Conservation (phyloP, 768 basidiomycete genomes). For the Suillus americanus region DNA sequence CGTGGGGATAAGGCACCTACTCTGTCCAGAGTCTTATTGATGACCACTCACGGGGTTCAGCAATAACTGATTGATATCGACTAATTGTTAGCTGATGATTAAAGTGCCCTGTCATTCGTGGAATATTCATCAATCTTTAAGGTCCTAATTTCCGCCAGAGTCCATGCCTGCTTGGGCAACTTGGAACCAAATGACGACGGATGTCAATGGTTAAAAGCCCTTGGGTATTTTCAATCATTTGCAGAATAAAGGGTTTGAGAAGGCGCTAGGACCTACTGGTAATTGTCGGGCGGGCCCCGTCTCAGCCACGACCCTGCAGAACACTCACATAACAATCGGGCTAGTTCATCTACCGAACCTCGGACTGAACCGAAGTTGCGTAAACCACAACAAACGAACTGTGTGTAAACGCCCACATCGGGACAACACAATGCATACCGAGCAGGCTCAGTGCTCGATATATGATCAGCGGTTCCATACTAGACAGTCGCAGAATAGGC, state of each 20-base stretch:
- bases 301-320: slow-evolving; percentile 40
- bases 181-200: slow-evolving; percentile 53
- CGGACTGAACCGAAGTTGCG: slow-evolving; percentile 40
- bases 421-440: slow-evolving; percentile 30
- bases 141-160: slow-evolving; percentile 37
- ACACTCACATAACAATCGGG: slow-evolving; percentile 21
- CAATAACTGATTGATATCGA: slow-evolving; percentile 29
- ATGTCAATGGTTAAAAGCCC: neutral
- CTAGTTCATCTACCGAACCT: slow-evolving; percentile 39
- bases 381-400: slow-evolving; percentile 40
- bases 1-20: neutral
- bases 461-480: neutral
- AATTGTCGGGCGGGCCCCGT: slow-evolving; percentile 47
- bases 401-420: slow-evolving; percentile 30
- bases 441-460: slow-evolving; percentile 6
- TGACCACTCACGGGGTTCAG: neutral
- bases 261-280: slow-evolving; percentile 41
- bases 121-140: slow-evolving; percentile 40
- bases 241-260: slow-evolving; percentile 2
- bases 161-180: slow-evolving; percentile 46
- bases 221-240: neutral
- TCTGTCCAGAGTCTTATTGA: neutral
- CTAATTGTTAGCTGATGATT: slow-evolving; percentile 42
- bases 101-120: slow-evolving; percentile 40
- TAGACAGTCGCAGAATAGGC: neutral